Evolutionary conservation across 2,329 filamentous ascomycete genomes (phyloP).

Genomic region (Pseudogymnoascus sp.): DNA sequence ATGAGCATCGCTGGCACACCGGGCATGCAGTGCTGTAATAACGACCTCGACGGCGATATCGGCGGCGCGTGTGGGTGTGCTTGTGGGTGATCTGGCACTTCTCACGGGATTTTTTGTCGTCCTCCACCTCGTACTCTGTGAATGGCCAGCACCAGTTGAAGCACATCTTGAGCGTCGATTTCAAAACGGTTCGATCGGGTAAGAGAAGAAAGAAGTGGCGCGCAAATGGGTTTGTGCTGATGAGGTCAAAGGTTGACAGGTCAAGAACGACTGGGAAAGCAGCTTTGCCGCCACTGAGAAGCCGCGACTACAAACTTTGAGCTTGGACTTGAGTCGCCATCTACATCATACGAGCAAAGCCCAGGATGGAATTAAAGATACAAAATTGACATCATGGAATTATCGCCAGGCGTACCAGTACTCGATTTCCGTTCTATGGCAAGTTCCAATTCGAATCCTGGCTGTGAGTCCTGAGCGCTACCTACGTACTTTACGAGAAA

Average conservation of each 20-base stretch:
- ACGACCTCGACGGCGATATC: neutral
- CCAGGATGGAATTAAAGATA: neutral
- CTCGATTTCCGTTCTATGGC: neutral
- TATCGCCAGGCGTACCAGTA: neutral
- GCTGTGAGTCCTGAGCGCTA: neutral
- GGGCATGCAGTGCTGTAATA: neutral
- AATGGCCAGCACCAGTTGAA: constrained; percentile 5
- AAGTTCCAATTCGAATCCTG: neutral
- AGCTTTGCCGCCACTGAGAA: neutral
- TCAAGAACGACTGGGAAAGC: neutral
- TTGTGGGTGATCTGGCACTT: neutral
- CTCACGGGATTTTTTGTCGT: neutral
- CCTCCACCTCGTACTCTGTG: neutral
- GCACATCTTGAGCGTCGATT: neutral
- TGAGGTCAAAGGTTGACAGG: neutral
- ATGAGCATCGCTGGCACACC: neutral
- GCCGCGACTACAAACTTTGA: neutral
- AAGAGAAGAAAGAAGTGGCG: neutral
- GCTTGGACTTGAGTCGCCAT: neutral
- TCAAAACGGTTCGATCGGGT: neutral
- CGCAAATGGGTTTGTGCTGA: neutral
- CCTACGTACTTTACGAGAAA: neutral
- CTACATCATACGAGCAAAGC: neutral
- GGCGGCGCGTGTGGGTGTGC: neutral
- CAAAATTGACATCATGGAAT: neutral